Evolutionary conservation across 768 basidiomycete genomes (phyloP).

Genomic region (Mycena galopus): DNA sequence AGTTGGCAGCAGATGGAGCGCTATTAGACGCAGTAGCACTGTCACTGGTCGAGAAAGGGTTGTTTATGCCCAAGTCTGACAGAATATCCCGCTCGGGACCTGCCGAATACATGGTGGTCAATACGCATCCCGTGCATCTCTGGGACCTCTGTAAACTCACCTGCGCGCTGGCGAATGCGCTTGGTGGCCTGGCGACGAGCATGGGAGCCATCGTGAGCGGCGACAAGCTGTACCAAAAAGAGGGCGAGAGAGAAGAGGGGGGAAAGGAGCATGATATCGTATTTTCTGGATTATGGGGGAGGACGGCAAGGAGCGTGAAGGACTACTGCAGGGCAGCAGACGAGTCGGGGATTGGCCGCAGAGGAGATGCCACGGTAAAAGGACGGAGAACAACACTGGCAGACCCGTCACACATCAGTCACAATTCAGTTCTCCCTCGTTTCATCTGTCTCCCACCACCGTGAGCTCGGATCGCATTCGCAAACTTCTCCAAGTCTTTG

Average conservation of each 20-base stretch:
- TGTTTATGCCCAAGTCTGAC: neutral
- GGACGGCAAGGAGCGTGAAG: slow-evolving; percentile 20
- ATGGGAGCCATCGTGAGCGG: slow-evolving; percentile 29
- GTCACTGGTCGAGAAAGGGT: neutral
- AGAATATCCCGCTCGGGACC: neutral
- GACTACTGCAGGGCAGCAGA: slow-evolving; percentile 21
- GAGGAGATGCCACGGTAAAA: neutral
- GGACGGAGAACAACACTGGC: too few species aligned
- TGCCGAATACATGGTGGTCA: neutral
- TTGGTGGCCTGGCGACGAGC: slow-evolving; percentile 1
- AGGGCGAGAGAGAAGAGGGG: slow-evolving; percentile 30
- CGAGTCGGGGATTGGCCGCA: neutral
- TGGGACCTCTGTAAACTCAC: neutral
- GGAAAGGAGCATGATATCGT: slow-evolving; percentile 29
- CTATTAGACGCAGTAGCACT: neutral
- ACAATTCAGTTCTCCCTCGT: too few species aligned
- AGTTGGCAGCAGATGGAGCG: neutral
- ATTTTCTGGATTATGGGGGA: neutral
- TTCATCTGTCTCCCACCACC: too few species aligned
- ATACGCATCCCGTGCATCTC: neutral
- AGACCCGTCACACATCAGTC: too few species aligned
- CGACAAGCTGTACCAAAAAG: slow-evolving; percentile 34
- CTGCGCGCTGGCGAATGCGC: neutral
- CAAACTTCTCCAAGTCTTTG: too few species aligned
- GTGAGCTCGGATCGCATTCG: too few species aligned